Evolutionary conservation across 257 asterid genomes (phyloP).

Genomic region (Solanum appendiculatum): DNA sequence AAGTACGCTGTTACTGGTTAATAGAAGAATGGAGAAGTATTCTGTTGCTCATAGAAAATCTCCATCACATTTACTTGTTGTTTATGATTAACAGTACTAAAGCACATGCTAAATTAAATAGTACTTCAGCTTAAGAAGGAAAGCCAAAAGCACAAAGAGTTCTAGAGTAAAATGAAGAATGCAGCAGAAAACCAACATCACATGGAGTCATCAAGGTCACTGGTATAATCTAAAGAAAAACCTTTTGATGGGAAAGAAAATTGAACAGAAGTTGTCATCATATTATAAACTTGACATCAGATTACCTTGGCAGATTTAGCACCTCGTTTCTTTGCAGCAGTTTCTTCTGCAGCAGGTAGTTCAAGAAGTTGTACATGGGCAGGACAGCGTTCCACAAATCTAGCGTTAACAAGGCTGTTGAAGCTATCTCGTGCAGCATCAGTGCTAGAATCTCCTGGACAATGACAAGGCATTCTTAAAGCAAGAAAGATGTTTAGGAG

Average conservation of each 20-base stretch:
- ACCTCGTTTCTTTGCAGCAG: slow-evolving; percentile 34
- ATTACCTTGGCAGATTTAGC: slow-evolving; percentile 49
- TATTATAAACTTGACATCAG: neutral
- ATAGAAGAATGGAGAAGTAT: neutral
- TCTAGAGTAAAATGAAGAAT: neutral
- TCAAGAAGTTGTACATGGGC: slow-evolving; percentile 68
- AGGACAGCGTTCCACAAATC: slow-evolving; percentile 86
- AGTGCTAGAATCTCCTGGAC: slow-evolving; percentile 40
- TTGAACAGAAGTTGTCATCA: neutral
- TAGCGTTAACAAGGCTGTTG: slow-evolving; percentile 47
- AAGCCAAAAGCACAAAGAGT: neutral
- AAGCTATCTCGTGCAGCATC: slow-evolving; percentile 37
- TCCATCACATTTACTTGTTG: neutral
- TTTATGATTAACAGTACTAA: neutral
- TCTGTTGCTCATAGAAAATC: neutral
- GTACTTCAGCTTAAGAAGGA: neutral
- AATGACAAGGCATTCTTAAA: slow-evolving; percentile 1
- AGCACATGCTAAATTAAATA: neutral
- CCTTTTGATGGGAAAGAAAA: neutral
- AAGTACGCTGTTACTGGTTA: neutral
- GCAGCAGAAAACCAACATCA: neutral
- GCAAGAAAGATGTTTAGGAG: neutral
- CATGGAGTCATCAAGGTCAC: neutral
- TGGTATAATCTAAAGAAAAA: neutral
- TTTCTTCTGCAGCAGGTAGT: slow-evolving; percentile 46